Base-by-base conservation (phyloP, 768 basidiomycete species). In the Pilatotrama ljubarskyi region DNA sequence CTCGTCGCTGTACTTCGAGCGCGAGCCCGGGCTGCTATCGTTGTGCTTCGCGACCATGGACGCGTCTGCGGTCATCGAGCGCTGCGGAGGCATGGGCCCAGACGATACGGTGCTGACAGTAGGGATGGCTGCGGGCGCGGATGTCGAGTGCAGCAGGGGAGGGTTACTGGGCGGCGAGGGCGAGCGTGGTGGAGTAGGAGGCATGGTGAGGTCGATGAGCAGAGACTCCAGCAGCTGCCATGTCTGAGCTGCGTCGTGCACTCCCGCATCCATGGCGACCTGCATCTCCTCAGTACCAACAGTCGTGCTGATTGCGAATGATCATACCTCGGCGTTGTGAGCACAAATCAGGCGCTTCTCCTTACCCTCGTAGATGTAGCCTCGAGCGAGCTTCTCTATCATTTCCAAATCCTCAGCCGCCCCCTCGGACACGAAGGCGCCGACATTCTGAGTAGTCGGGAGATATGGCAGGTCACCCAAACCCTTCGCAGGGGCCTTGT, bases 221-320 rank as follows among this genome's bases (percentile, higher is more conserved):
- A 86, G 77, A 15, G 84, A 83, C 13, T 76, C 80, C 18, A 93
- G 70, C 1, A 93, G 72, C 9, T 83, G 64, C 91, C 91, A 93
- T 2, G 78, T 77, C 64, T 90, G 87, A 1, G 84, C 85, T 3
- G 82, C 81, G 4, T 80, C 75, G 25, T 77, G 67, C 58, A 83
- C 80, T 20, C 84, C 84, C 9, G 77, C 85, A 55, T 82, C 74
- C n/a, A 83, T 70, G 7, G 91, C 90, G 32, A 67, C 58, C 70
- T 70, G 37, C 20, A 25, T 10, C 58, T 7, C 40, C 17, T 43
- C 25, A 22, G 29, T n/a, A n/a, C n/a, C n/a, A n/a, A n/a, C n/a
- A n/a, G n/a, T n/a, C n/a, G n/a, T n/a, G n/a, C n/a, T n/a, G n/a
- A n/a, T n/a, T n/a, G n/a, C 35, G 32, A 56, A 29, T 1, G 11